Conservation (phyloP, 2,329 filamentous ascomycete genomes). For the Grosmannia huntii region DNA sequence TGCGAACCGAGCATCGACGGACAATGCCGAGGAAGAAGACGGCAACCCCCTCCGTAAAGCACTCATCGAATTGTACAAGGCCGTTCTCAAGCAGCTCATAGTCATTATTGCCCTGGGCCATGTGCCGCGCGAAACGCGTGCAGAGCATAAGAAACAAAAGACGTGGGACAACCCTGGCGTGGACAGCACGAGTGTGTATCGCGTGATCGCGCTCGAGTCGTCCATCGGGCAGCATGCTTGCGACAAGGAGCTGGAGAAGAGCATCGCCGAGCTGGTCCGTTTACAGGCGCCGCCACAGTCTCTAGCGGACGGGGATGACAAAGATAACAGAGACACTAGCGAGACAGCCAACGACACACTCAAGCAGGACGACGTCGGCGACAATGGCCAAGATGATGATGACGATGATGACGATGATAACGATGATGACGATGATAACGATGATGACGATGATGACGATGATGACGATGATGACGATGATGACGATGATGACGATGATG, state of each 20-base stretch:
- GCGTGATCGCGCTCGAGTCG: slow-evolving; percentile 1
- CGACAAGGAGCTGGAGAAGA: slow-evolving; percentile 1
- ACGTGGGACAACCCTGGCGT: background rate
- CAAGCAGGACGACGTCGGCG: background rate
- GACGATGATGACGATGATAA: too few species aligned
- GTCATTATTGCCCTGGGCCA: background rate
- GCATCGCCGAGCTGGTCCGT: slow-evolving; percentile 1
- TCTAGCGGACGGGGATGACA: background rate
- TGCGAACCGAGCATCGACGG: background rate
- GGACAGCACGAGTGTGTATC: background rate
- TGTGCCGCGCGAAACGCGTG: background rate
- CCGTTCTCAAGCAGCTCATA: slow-evolving; percentile 4
- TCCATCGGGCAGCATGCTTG: background rate
- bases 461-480: too few species aligned
- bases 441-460: too few species aligned
- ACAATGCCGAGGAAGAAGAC: background rate
- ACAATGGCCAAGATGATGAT: background rate
- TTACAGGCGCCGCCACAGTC: background rate
- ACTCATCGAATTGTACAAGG: background rate
- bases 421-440: too few species aligned
- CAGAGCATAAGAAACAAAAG: background rate
- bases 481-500: too few species aligned
- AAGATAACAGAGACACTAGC: background rate
- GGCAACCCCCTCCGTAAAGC: background rate
- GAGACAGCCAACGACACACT: background rate